Evolutionary conservation across 108 stramenopile genomes (phyloP).

Genomic region (Nannochloropsis gaditana): DNA sequence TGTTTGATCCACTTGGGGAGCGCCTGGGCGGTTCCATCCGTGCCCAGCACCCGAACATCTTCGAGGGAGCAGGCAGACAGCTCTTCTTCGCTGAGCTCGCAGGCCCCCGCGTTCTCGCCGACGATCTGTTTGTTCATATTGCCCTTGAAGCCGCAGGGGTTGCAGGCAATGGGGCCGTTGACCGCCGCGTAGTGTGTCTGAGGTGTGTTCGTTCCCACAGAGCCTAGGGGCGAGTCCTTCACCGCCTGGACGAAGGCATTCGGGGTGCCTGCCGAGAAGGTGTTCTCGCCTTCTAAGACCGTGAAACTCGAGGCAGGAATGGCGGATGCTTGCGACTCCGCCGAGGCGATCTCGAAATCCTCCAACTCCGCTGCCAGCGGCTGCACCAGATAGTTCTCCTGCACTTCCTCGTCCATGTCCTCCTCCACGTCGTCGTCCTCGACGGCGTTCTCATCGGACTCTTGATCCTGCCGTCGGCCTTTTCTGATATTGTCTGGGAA

Average conservation of each 20-base stretch:
- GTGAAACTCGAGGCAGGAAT: background rate
- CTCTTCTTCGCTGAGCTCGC: background rate
- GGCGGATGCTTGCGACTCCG: background rate
- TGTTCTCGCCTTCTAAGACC: background rate
- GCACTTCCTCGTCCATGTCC: background rate
- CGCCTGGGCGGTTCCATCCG: background rate
- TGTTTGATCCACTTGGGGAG: background rate
- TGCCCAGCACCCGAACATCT: background rate
- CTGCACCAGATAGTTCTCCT: background rate
- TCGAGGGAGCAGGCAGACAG: background rate
- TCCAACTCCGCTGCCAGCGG: background rate
- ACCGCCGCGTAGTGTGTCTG: background rate
- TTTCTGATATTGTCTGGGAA: background rate
- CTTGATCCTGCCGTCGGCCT: background rate
- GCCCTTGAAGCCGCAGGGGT: background rate
- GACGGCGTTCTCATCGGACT: background rate
- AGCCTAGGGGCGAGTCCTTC: background rate
- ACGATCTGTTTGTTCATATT: constrained; percentile 18
- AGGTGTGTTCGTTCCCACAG: background rate
- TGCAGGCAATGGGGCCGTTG: background rate
- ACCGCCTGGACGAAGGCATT: background rate
- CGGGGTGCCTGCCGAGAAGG: background rate
- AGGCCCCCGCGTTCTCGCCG: background rate
- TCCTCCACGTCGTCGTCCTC: background rate
- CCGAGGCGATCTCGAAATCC: background rate